A percentile compares a stretch with the other conserved stretches of the same genome.
Conservation (phyloP, 1,284 basidiomycete genomes). For the Sanghuangporus weigelae region DNA sequence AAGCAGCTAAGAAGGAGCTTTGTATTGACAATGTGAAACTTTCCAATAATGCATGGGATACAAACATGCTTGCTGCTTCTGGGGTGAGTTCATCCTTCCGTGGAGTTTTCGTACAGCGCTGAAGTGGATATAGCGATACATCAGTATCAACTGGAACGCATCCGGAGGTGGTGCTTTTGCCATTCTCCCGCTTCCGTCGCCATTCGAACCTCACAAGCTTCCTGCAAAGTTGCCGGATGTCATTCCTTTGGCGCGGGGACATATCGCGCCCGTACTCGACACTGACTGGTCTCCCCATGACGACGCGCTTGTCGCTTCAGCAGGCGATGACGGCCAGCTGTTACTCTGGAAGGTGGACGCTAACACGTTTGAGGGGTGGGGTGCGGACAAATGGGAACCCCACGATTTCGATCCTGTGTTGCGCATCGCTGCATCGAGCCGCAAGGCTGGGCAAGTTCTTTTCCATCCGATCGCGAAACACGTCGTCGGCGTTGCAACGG, state of each 20-base stretch:
- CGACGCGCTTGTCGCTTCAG: conserved; percentile 86
- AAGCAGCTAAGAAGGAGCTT: conserved; percentile 78
- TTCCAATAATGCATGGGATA: conserved; percentile 92
- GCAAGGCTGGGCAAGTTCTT: conserved; percentile 91
- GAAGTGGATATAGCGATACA: conserved; percentile 54
- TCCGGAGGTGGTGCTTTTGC: conserved; percentile 96
- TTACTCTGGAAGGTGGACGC: conserved; percentile 85
- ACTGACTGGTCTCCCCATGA: conserved; percentile 97
- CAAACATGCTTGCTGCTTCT: conserved; percentile 88
- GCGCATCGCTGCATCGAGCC: conserved; percentile 66
- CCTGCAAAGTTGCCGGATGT: conserved; percentile 87
- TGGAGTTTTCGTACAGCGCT: conserved; percentile 5
- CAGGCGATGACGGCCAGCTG: conserved; percentile 90
- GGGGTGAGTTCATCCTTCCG: conserved; percentile 43
- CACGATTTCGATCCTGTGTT: conserved; percentile 81
- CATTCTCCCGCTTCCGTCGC: conserved; percentile 81
- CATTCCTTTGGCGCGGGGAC: conserved; percentile 86
- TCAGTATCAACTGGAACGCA: conserved; percentile 93
- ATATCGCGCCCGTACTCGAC: conserved; percentile 86
- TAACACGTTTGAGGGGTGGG: conserved; percentile 79
- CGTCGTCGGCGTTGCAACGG: conserved; percentile 83
- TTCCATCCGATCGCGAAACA: conserved; percentile 92
- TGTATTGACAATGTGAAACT: conserved; percentile 89
- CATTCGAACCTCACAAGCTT: conserved; percentile 54
- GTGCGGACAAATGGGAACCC: conserved; percentile 75